Percentiles rank a stretch among this genome's conserved stretches.
Conservation (phyloP, 106 monocot species). For the Dendrobium catenatum region DNA sequence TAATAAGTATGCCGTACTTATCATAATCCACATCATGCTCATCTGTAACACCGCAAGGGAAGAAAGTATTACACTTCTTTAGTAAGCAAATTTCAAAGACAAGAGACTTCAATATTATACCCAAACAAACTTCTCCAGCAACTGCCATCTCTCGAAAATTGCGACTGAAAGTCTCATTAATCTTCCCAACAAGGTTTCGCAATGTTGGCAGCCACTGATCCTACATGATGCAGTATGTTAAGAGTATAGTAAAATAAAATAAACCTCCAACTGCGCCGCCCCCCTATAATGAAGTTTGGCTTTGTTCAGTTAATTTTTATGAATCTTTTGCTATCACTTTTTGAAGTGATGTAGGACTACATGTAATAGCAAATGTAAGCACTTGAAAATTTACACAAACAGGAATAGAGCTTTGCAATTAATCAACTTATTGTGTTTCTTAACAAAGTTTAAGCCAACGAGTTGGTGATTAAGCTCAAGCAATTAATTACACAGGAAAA, state of each 20-base stretch:
- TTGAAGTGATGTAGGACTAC: too few species aligned
- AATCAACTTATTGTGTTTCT: too few species aligned
- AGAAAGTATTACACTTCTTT: neutral
- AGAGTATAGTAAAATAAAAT: neutral
- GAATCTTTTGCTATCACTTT: too few species aligned
- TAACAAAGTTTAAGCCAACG: too few species aligned
- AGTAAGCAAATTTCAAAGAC: neutral
- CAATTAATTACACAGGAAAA: too few species aligned
- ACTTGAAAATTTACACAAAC: too few species aligned
- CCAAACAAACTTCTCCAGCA: conserved; percentile 94
- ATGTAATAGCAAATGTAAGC: too few species aligned
- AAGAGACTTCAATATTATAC: conserved; percentile 26
- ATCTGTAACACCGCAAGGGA: conserved; percentile 40
- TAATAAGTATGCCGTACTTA: conserved; percentile 90
- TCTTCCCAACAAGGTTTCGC: conserved; percentile 67
- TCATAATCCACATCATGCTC: conserved; percentile 92
- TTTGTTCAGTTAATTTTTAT: neutral
- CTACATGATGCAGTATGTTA: conserved; percentile 23
- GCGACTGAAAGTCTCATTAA: conserved; percentile 90
- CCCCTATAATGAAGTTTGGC: neutral
- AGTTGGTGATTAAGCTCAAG: too few species aligned
- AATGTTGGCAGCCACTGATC: conserved; percentile 77
- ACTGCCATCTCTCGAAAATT: conserved; percentile 99
- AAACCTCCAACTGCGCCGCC: neutral
- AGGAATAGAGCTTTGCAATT: too few species aligned